Evolutionary conservation across 805 yeast genomes (phyloP).

Genomic region (Barnettozyma siamensis): DNA sequence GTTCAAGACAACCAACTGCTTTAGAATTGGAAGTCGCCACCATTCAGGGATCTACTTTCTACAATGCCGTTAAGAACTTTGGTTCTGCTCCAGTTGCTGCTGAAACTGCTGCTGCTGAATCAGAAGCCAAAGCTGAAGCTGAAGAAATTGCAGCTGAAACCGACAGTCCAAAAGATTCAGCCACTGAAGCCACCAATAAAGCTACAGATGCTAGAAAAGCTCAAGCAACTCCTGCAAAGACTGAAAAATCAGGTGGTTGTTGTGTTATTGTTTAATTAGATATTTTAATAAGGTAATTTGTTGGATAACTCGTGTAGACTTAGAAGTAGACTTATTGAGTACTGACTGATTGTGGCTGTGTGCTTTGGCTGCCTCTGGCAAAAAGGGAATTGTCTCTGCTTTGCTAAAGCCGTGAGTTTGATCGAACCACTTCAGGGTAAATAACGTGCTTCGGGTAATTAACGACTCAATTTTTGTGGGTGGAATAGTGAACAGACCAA

Average conservation of each 20-base stretch:
- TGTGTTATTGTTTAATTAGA: slow-evolving; percentile 28
- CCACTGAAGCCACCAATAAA: slow-evolving; percentile 6
- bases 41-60: slow-evolving; percentile 65
- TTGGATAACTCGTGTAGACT: no score
- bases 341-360: no score
- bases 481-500: no score
- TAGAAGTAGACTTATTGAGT: no score
- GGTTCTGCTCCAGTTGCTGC: slow-evolving; percentile 4
- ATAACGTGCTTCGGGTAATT: no score
- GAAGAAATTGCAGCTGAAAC: slow-evolving; percentile 7
- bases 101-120: no score
- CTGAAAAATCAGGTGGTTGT: slow-evolving; percentile 23
- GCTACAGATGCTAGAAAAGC: slow-evolving; percentile 17
- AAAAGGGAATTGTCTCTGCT: no score
- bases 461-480: no score
- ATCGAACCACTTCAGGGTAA: no score
- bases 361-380: no score
- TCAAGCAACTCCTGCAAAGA: slow-evolving; percentile 12
- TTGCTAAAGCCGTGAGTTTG: no score
- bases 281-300: background rate
- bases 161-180: background rate
- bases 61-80: slow-evolving; percentile 35
- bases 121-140: no score
- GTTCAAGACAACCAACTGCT: slow-evolving; percentile 60
- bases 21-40: slow-evolving; percentile 61